Conservation (phyloP, 257 asterid species). For the Lycium ferocissimum region DNA sequence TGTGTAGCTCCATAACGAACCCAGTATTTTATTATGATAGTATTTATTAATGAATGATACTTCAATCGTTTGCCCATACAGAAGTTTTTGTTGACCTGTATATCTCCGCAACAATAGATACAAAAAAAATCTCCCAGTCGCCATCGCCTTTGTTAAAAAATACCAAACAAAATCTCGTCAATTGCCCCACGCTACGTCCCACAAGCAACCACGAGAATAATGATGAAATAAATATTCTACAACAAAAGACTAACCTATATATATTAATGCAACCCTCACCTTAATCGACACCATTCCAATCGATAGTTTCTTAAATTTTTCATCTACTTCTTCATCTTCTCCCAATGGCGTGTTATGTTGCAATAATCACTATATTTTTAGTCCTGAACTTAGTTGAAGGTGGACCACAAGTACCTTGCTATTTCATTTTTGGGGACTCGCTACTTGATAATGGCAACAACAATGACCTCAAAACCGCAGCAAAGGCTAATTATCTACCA, state of each 20-base stretch:
- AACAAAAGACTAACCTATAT: neutral
- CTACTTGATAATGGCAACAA: conserved; percentile 54
- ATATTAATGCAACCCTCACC: neutral
- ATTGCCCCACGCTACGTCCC: neutral
- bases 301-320: too few relatives aligned
- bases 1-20: too few relatives aligned
- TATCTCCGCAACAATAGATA: neutral
- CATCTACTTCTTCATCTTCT: neutral
- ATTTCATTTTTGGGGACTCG: conserved; percentile 57
- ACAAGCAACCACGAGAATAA: neutral
- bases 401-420: conserved; percentile 46
- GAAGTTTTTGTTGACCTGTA: neutral
- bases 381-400: neutral
- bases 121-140: neutral
- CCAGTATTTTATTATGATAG: too few relatives aligned
- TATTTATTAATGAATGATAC: too few relatives aligned
- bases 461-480: conserved; percentile 16
- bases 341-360: neutral
- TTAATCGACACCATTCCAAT: neutral
- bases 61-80: neutral
- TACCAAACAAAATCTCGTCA: neutral
- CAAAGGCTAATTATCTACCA: conserved; percentile 40
- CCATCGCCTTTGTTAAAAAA: neutral
- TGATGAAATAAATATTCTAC: neutral
- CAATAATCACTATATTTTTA: neutral